Percentiles rank a stretch among this genome's conserved stretches.
These are phyloP conservation scores for Sclerotinia borealis DNA, from an alignment of 2,329 filamentous ascomycete genomes.

Conservation along the genomic window DNA sequence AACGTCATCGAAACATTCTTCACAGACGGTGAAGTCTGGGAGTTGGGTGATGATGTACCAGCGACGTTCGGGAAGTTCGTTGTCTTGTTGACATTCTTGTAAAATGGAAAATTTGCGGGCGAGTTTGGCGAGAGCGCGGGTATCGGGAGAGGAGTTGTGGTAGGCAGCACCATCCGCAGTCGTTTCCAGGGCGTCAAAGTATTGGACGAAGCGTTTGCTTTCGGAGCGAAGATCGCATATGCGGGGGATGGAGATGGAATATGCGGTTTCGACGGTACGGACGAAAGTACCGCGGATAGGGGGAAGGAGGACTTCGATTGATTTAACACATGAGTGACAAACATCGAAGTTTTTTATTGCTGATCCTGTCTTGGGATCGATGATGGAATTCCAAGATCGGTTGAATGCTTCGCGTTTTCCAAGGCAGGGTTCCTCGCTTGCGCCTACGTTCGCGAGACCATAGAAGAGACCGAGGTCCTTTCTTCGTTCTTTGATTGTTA, in stretches of 20 bases:
- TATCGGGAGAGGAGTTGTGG: slow-evolving; percentile 22
- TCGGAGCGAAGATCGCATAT: slow-evolving; percentile 65
- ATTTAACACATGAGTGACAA: slow-evolving; percentile 68
- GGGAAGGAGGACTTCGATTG: slow-evolving; percentile 68
- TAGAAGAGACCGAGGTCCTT: slow-evolving; percentile 64
- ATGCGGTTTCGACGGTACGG: slow-evolving; percentile 21
- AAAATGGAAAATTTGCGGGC: slow-evolving; percentile 20
- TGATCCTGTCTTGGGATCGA: slow-evolving; percentile 58
- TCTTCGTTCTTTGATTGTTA: slow-evolving; percentile 65
- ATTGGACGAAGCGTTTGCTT: slow-evolving; percentile 49
- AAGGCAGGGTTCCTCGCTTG: slow-evolving; percentile 51
- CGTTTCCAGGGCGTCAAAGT: slow-evolving; percentile 56
- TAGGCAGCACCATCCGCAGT: slow-evolving; percentile 46
- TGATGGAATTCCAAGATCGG: slow-evolving; percentile 70
- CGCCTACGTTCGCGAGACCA: slow-evolving; percentile 57
- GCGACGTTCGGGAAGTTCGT: slow-evolving; percentile 49
- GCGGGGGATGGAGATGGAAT: slow-evolving; percentile 43
- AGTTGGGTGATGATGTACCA: slow-evolving; percentile 77
- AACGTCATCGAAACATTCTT: slow-evolving; percentile 77
- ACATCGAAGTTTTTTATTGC: slow-evolving; percentile 67
- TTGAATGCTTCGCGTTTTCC: slow-evolving; percentile 45
- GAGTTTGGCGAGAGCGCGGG: slow-evolving; percentile 24
- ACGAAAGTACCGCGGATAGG: slow-evolving; percentile 63
- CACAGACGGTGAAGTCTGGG: slow-evolving; percentile 76
- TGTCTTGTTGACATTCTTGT: slow-evolving; percentile 33